Base-by-base conservation (phyloP, 2,329 filamentous ascomycete species). In the Cercospora brassicicola region DNA sequence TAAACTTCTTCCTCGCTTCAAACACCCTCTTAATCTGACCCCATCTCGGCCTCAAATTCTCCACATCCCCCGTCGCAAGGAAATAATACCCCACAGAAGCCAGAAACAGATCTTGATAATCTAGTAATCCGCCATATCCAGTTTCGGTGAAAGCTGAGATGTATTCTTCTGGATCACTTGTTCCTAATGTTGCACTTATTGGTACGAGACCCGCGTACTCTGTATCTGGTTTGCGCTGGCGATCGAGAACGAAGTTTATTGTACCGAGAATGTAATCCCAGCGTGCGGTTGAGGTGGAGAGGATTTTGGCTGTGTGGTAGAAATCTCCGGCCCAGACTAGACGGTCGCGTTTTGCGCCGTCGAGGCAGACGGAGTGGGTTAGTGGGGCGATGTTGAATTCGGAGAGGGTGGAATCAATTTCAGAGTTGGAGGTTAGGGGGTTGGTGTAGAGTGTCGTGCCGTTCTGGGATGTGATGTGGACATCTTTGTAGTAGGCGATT, bases 311-410 rank as follows among this genome's bases (percentile, higher is more conserved):
- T 0, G 82, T 82, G 69, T 83, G 81, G 48, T 79, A 79, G 63
- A 82, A 82, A 66, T 83, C 81, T 4, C 81, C 81, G 2, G 78
- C 75, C 81, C 81, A 83, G 4, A 82, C 75, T 0, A 81, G 73
- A 0, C 81, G 75, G 67, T 83, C 81, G 5, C 81, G 74, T 67
- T 82, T 83, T 0, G 78, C 76, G 2, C 81, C 80, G 66, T 83
- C 81, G 0, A 82, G 72, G 55, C 82, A 83, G 8, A 81, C 76
- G 2, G 78, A 78, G 4, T 73, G 71, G 1, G 74, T 66, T 26
- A 82, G 79, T 1, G 71, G 68, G 2, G 75, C 73, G 0, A 80
- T 76, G 4, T 77, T 76, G 42, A 81, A 83, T 55, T 84, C 81
- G 7, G 55, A 59, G 28, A 33, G 30, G 0, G 67, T 73, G 0